These are phyloP conservation scores for Ceratobasidium papillatum DNA, from an alignment of 1,284 basidiomycete genomes.

Conservation along the genomic window DNA sequence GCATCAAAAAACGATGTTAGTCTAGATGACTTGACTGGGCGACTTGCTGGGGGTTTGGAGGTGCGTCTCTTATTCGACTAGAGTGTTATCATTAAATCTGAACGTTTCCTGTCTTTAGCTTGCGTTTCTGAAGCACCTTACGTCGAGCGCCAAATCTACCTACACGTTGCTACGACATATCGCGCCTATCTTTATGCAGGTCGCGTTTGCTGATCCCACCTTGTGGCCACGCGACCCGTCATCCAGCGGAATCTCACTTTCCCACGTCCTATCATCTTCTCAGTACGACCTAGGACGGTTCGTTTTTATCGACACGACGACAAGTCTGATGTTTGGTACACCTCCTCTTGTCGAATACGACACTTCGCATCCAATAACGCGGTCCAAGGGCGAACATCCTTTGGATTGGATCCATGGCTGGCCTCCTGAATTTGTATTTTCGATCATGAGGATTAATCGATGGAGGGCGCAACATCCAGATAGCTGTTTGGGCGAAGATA, in stretches of 20 bases:
- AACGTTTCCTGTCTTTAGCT: not conserved
- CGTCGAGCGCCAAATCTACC: not conserved
- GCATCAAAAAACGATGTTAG: not conserved
- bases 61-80: not conserved
- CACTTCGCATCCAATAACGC: not conserved
- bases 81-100: not conserved
- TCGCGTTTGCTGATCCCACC: conserved; percentile 1
- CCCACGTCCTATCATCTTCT: not conserved
- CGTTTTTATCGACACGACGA: not conserved
- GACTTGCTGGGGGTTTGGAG: not conserved
- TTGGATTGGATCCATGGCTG: conserved; percentile 12
- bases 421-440: not conserved
- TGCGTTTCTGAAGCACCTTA: not conserved
- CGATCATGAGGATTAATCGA: conserved; percentile 4
- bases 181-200: not conserved
- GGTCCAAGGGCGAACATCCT: not conserved
- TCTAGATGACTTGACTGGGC: not conserved
- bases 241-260: conserved; percentile 10
- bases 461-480: conserved; percentile 6
- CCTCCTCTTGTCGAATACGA: conserved; percentile 15
- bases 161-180: not conserved
- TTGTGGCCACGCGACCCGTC: not conserved
- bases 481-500: not conserved
- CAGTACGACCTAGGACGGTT: not conserved
- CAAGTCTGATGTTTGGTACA: not conserved